Base-by-base conservation (phyloP, 345 rosid species). In the Mangifera indica region DNA sequence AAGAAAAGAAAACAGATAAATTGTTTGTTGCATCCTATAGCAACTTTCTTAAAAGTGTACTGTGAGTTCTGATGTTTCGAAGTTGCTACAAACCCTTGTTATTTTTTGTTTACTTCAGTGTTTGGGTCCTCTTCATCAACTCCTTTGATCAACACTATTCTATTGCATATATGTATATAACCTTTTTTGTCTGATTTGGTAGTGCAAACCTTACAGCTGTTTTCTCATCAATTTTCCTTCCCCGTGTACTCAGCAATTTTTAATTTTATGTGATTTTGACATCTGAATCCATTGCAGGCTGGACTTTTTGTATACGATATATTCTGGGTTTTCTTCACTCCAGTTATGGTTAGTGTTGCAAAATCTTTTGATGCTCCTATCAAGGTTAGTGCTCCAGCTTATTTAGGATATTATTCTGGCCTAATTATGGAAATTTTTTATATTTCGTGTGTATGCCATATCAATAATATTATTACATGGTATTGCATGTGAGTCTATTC, bases 271-370 rank as follows among this genome's bases (percentile, higher is more conserved):
- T 64, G 58, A 59, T 45, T 45, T 62, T 66, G 18, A 51, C 18
- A 42, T 67, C 11, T 34, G 68, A 44, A 24, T 53, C 13, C 52
- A 52, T 56, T 80, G 81, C 78, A 96, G 99, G 96, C 87, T 70
- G 99, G 98, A 57, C 97, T 96, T 76, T 96, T 96, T 81, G 89
- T 91, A 45, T 95, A 93, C 64, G 98, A 96, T 78, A 93, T 93
- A 72, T 96, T 96, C 86, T 96, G 98, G 98, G 97, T 96, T 82
- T 96, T 96, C 91, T 93, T 96, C 79, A 96, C 99, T 63, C 99
- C 97, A 1, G 99, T 96, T 45, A 96, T 96, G 98, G 99, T 96
- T 70, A 91, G 97, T 70, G 98, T 96, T 69, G 99, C 98, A 61
- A 96, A 91, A 85, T 96, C 99, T 67, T 96, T 96, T 22, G 98